A percentile compares a stretch with the other conserved stretches of the same genome.
phyloP scores from a whole-genome alignment of 139 green algal species.

The Deuterostichococcus epilithicus region DNA sequence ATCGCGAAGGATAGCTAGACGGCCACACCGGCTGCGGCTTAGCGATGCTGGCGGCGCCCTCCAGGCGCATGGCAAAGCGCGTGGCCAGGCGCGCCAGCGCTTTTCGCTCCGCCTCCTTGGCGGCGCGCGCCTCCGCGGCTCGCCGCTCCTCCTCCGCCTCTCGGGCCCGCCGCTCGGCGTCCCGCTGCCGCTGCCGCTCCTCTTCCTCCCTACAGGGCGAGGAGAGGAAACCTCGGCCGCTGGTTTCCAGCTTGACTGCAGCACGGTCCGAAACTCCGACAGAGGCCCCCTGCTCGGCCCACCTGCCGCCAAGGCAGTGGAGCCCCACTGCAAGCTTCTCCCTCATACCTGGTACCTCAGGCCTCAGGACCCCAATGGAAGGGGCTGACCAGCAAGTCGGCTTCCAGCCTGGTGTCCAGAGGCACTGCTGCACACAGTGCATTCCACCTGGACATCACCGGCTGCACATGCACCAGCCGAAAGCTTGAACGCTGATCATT shows the following conservation, averaged over 20 bases:
- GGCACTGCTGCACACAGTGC: neutral
- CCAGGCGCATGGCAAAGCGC: slow-evolving; percentile 29
- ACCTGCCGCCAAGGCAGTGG: too few species aligned
- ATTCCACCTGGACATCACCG: too few species aligned
- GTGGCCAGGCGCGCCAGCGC: slow-evolving; percentile 20
- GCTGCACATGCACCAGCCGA: too few species aligned
- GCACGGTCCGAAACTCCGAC: neutral
- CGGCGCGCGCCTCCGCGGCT: slow-evolving; percentile 15
- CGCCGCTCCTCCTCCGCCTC: slow-evolving; percentile 16
- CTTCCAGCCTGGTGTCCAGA: too few species aligned
- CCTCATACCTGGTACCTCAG: too few species aligned
- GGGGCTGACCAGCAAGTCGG: too few species aligned
- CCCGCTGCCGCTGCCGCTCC: neutral
- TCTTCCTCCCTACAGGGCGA: slow-evolving; percentile 20
- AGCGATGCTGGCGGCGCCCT: slow-evolving; percentile 24
- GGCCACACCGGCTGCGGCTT: slow-evolving; percentile 16
- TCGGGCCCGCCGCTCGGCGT: slow-evolving; percentile 23
- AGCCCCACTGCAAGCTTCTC: too few species aligned
- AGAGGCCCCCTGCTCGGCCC: neutral
- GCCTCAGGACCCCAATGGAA: too few species aligned
- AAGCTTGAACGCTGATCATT: neutral
- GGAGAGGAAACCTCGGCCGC: neutral
- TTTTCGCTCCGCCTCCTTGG: slow-evolving; percentile 8
- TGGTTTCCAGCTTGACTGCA: neutral
- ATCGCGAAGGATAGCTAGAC: too few species aligned